Conservation (phyloP, 352 stramenopile species). For the Thalassiosira livingstoniorum region DNA sequence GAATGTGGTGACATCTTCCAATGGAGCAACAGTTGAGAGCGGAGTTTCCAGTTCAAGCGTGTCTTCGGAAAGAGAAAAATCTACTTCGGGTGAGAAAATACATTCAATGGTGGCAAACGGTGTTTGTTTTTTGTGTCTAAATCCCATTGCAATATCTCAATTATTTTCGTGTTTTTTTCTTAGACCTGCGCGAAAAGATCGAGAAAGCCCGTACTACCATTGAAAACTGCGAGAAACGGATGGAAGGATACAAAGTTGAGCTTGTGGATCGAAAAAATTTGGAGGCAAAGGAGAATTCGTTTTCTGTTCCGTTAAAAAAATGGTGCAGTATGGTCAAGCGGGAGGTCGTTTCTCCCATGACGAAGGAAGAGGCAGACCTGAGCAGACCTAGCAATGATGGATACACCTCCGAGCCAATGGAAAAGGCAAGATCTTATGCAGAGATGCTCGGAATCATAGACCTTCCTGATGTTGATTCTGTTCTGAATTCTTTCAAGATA, state of each 20-base stretch:
- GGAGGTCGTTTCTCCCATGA: conserved; percentile 65
- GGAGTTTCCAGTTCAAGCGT: too few relatives aligned
- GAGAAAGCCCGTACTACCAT: conserved; percentile 49
- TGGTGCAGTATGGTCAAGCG: conserved; percentile 74
- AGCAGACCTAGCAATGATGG: conserved; percentile 59
- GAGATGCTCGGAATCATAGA: conserved; percentile 62
- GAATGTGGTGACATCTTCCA: not conserved
- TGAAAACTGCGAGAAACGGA: conserved; percentile 56
- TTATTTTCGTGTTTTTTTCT: conserved; percentile 9
- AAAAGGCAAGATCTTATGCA: conserved; percentile 62
- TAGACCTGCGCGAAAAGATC: conserved; percentile 59
- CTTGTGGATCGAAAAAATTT: conserved; percentile 56
- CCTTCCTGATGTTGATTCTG: conserved; percentile 67
- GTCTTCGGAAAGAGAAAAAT: too few relatives aligned
- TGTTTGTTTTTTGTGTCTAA: too few relatives aligned
- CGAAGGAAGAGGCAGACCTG: conserved; percentile 54
- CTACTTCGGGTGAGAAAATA: not conserved
- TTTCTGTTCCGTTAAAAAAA: conserved; percentile 54
- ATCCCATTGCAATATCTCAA: conserved; percentile 5
- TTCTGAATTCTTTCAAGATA: conserved; percentile 73
- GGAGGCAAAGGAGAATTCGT: conserved; percentile 65
- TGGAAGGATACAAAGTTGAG: conserved; percentile 62
- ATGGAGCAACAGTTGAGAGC: too few relatives aligned
- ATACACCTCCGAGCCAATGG: conserved; percentile 62
- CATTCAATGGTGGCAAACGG: too few relatives aligned